A percentile compares a stretch with the other conserved stretches of the same genome.
phyloP scores from a whole-genome alignment of 805 yeast species.

The Ogataea paraovalis region DNA sequence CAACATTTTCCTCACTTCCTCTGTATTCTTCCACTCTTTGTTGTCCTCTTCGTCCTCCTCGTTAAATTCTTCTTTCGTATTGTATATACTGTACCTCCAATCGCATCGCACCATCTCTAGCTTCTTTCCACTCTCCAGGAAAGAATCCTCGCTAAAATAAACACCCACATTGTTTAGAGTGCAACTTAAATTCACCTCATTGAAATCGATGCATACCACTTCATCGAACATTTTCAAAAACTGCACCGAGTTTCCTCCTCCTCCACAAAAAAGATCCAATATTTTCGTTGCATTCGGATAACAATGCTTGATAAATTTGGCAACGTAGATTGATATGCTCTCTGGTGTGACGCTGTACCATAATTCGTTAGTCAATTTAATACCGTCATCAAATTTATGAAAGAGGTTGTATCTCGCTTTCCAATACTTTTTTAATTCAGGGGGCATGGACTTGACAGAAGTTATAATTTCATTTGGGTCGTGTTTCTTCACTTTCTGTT shows the following conservation, averaged over 20 bases:
- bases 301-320: conserved; percentile 48
- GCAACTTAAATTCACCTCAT: conserved; percentile 58
- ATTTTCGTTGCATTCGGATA: conserved; percentile 45
- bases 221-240: conserved; percentile 55
- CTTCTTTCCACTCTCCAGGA: conserved; percentile 50
- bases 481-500: not conserved
- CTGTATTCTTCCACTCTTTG: conserved; percentile 6
- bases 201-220: conserved; percentile 62
- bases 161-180: conserved; percentile 61
- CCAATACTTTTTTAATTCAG: conserved; percentile 54
- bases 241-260: conserved; percentile 83
- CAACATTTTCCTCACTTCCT: conserved; percentile 7
- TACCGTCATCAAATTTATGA: conserved; percentile 60
- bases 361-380: conserved; percentile 63
- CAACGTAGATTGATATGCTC: conserved; percentile 54
- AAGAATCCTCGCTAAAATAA: conserved; percentile 40
- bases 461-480: conserved; percentile 1
- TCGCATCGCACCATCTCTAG: conserved; percentile 27
- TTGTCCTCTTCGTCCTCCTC: conserved; percentile 7
- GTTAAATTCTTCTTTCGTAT: not conserved
- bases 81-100: conserved; percentile 10
- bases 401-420: conserved; percentile 56
- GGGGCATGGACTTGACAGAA: conserved; percentile 27
- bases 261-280: conserved; percentile 79
- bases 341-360: conserved; percentile 94